These are phyloP conservation scores for Aspergillus luchuensis DNA, from an alignment of 2,329 filamentous ascomycete species.

Conservation along the genomic window DNA sequence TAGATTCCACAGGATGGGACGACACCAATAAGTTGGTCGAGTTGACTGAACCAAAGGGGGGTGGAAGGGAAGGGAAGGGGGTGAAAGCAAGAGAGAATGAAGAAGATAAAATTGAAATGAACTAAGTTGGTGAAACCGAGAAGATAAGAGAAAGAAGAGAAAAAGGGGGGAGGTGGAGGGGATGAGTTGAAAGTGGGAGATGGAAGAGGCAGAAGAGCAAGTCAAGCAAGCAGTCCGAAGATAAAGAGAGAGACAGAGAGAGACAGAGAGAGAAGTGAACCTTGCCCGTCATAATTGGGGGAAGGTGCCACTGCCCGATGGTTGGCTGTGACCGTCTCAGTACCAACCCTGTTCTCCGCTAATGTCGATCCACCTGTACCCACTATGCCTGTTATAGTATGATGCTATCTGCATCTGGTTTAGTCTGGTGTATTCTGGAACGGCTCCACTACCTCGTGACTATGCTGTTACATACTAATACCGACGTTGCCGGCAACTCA, in stretches of 20 bases:
- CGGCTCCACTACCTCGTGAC: background rate
- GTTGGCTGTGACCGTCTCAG: slow-evolving; percentile 1
- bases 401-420: background rate
- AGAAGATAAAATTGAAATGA: too few species aligned
- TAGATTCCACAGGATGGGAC: background rate
- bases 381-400: background rate
- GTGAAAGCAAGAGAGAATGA: background rate
- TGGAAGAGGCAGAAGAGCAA: background rate
- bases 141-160: background rate
- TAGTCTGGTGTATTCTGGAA: background rate
- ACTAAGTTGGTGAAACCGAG: too few species aligned
- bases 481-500: background rate
- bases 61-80: background rate
- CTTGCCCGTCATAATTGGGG: background rate
- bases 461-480: background rate
- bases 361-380: background rate
- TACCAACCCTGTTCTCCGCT: slow-evolving; percentile 5
- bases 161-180: background rate
- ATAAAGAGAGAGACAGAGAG: background rate
- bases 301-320: background rate
- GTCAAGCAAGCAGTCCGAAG: background rate
- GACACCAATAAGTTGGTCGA: background rate
- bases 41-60: background rate
- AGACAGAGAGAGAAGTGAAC: background rate
- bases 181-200: background rate